phyloP scores from a whole-genome alignment of 768 basidiomycete species.

The Amanita pseudoporphyria region DNA sequence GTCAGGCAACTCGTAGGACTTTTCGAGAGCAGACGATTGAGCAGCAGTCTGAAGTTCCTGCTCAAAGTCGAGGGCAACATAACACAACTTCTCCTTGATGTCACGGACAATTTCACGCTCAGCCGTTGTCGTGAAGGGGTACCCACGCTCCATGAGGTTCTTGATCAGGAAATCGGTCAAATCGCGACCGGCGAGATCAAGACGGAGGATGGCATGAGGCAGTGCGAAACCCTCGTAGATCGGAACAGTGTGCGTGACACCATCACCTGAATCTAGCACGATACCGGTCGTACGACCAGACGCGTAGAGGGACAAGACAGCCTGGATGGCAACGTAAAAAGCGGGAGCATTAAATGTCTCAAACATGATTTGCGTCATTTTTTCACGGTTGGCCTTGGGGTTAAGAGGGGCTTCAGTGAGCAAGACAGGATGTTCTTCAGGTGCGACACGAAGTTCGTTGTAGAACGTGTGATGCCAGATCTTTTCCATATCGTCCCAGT shows the following conservation, averaged over 20 bases:
- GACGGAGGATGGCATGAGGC: constrained; percentile 86
- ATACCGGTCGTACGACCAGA: constrained; percentile 84
- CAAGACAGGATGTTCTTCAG: constrained; percentile 88
- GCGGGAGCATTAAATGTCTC: constrained; percentile 92
- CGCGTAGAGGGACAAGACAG: constrained; percentile 84
- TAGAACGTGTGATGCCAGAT: constrained; percentile 98
- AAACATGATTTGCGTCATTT: constrained; percentile 97
- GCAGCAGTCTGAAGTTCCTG: constrained; percentile 89
- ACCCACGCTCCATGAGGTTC: constrained; percentile 84
- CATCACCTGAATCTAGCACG: constrained; percentile 93
- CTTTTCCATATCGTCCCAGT: constrained; percentile 99
- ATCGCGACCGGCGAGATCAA: constrained; percentile 91
- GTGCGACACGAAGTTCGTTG: constrained; percentile 90
- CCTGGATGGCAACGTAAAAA: constrained; percentile 89
- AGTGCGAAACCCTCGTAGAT: constrained; percentile 94
- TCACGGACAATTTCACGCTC: constrained; percentile 93
- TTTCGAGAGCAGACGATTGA: constrained; percentile 83
- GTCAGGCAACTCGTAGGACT: constrained; percentile 87
- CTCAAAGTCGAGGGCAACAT: constrained; percentile 91
- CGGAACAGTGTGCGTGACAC: constrained; percentile 93
- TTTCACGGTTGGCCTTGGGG: constrained; percentile 88
- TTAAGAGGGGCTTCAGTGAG: constrained; percentile 90
- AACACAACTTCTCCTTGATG: constrained; percentile 97
- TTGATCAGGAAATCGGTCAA: constrained; percentile 79
- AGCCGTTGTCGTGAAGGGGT: constrained; percentile 89